Evolutionary conservation across 148 eudicot genomes (phyloP).

Genomic region (Rhododendron henanense): DNA sequence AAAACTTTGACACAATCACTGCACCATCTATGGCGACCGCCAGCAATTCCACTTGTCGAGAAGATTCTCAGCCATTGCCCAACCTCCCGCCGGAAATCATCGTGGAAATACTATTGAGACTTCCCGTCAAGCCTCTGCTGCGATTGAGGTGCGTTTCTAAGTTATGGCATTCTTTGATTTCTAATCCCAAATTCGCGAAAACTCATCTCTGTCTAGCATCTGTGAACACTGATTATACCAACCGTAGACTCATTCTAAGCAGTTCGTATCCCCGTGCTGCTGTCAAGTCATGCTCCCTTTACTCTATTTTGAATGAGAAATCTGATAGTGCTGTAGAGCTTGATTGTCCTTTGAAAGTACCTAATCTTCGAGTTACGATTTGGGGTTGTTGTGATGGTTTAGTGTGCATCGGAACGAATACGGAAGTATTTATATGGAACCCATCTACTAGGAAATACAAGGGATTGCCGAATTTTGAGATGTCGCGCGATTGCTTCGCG

Average conservation of each 20-base stretch:
- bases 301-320: not conserved
- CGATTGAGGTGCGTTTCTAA: not conserved
- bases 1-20: no score
- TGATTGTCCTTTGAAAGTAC: not conserved
- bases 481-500: not conserved
- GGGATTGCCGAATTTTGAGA: conserved; percentile 6
- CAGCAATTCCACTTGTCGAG: no score
- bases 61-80: not conserved
- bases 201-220: not conserved
- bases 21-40: no score
- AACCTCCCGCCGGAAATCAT: not conserved
- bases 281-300: not conserved
- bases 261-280: no score
- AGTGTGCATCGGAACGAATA: not conserved
- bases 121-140: not conserved
- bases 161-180: not conserved
- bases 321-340: not conserved
- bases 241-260: no score
- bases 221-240: not conserved
- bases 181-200: not conserved
- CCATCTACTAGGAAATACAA: not conserved
- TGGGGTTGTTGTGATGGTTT: not conserved
- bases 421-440: not conserved
- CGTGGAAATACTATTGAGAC: not conserved
- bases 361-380: not conserved